Evolutionary conservation across 129 eudicot species (phyloP), one percentile per base, ranked within the genome.

Genomic region (Artemisia tridentata): DNA sequence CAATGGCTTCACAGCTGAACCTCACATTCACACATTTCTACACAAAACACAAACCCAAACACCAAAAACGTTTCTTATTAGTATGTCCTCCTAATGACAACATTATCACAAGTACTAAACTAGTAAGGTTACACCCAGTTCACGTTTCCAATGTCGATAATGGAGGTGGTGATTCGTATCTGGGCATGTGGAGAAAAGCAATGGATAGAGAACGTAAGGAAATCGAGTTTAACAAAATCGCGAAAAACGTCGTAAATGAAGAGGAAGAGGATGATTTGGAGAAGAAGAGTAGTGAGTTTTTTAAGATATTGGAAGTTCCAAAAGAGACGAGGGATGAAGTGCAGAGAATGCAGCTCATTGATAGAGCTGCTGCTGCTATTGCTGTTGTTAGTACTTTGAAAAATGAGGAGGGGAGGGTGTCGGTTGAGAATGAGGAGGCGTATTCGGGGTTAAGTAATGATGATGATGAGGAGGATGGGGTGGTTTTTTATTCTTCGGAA

Each of bases 291-390:
- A 73, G 61, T 15, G 98, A 93, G 77, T 93, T 93, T 73, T 65
- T 80, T 73, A 93, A 87, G 80, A 80, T 93, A 70, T 86, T 93
- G 3, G 82, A 87, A 74, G 92, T 93, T 79, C 69, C 95, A 3
- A 50, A 49, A 9, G 97, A 93, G 67, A 92, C 87, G 68, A 85
- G 98, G 71, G 98, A 93, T 75, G 78, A 84, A 47, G 69, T 84
- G 3, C 98, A 93, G 90, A 79, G 96, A 38, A 85, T 83, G 82
- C 98, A 89, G 85, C 85, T 93, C 7, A 84, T 93, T 72, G 97
- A 93, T 85, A 88, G 98, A 12, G 98, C 98, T 1, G 88, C 91
- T 13, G 98, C 97, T 15, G 98, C 98, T 6, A 85, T 93, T 51
- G 92, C 98, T 3, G 97, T 96, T 11, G 92, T 95, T 3, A 75